phyloP scores from a whole-genome alignment of 2,329 filamentous ascomycete genomes.

The Penicillium hordei region DNA sequence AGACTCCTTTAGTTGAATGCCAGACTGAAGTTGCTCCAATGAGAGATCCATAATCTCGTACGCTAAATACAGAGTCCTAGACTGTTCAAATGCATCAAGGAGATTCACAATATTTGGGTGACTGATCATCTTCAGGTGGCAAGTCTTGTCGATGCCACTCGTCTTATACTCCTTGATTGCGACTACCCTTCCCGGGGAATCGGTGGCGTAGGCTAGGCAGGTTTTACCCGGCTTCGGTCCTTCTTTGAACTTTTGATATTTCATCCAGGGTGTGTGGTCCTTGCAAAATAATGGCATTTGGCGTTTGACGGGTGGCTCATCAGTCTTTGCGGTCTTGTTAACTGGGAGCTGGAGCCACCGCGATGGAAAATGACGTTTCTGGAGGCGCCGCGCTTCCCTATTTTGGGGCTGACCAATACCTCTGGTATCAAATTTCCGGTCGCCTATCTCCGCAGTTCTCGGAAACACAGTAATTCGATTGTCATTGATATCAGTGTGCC shows the following conservation, averaged over 20 bases:
- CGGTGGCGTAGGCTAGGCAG: background rate
- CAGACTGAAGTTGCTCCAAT: constrained; percentile 7
- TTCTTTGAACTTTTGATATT: constrained; percentile 1
- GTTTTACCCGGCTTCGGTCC: constrained; percentile 2
- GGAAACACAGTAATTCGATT: background rate
- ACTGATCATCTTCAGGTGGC: background rate
- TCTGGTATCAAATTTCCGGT: background rate
- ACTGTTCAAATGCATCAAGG: background rate
- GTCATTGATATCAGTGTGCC: background rate
- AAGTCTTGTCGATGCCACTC: constrained; percentile 6
- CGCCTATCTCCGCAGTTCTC: background rate
- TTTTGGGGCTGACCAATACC: background rate
- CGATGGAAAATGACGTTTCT: background rate
- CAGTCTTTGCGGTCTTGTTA: background rate
- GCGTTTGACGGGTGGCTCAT: background rate
- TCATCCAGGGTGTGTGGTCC: constrained; percentile 1
- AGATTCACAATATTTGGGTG: constrained; percentile 6
- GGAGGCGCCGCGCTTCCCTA: background rate
- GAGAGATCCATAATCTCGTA: constrained; percentile 5
- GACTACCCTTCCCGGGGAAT: background rate
- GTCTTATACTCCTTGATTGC: constrained; percentile 8
- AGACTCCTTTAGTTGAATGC: constrained; percentile 2
- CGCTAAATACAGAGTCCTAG: constrained; percentile 6
- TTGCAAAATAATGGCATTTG: constrained; percentile 1
- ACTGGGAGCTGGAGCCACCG: background rate